Evolutionary conservation across 2,329 filamentous ascomycete species (phyloP).

Genomic region (Hypoxylon sp.): DNA sequence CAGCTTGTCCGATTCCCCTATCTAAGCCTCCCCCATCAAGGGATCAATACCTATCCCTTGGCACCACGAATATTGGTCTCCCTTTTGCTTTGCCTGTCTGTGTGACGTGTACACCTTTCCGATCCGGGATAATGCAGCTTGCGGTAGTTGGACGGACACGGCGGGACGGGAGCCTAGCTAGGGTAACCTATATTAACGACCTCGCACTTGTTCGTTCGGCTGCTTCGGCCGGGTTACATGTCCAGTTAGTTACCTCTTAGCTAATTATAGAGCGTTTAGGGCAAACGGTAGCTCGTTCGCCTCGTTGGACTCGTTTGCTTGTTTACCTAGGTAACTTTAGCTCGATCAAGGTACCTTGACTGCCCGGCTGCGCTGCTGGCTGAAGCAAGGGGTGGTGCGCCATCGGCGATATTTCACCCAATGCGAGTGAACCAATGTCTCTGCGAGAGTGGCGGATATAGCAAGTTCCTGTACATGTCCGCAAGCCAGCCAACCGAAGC

Average conservation of each 20-base stretch:
- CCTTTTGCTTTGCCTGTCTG: conserved; percentile 14
- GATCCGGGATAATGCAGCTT: background rate
- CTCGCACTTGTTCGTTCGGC: conserved; percentile 8
- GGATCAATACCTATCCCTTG: conserved; percentile 8
- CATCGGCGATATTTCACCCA: conserved; percentile 17
- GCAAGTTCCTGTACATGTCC: too few species aligned
- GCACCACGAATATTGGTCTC: background rate
- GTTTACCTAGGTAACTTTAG: too few species aligned
- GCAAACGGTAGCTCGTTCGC: too few species aligned
- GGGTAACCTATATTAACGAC: too few species aligned
- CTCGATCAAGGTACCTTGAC: too few species aligned
- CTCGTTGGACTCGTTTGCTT: too few species aligned
- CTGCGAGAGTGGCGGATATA: too few species aligned
- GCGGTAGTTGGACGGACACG: conserved; percentile 1
- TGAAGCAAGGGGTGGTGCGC: conserved; percentile 14
- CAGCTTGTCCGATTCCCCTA: background rate
- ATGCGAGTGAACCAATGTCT: conserved; percentile 18
- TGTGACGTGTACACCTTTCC: conserved; percentile 8
- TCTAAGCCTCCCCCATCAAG: background rate
- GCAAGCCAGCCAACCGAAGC: conserved; percentile 3
- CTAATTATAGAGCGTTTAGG: too few species aligned
- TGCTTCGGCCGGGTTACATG: conserved; percentile 11
- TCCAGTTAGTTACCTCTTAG: too few species aligned
- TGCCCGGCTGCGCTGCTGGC: background rate
- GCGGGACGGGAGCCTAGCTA: background rate